Evolutionary conservation across 1,284 basidiomycete genomes (phyloP).

Genomic region (Ceratobasidium sp.): DNA sequence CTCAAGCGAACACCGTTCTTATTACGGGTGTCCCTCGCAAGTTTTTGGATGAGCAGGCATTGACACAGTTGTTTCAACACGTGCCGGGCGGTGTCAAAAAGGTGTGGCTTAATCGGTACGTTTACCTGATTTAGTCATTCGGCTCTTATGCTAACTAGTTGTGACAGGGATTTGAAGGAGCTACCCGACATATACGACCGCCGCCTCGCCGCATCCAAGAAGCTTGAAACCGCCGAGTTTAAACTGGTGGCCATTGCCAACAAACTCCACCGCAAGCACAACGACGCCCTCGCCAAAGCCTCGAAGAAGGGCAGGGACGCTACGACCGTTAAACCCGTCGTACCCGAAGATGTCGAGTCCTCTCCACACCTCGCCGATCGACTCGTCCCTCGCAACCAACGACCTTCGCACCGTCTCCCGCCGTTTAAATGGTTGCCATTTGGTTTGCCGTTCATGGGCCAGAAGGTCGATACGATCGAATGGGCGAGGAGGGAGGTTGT

Average conservation of each 20-base stretch:
- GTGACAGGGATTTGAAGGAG: constrained; percentile 65
- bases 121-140: background rate
- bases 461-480: constrained; percentile 81
- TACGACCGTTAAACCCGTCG: constrained; percentile 38
- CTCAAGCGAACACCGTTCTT: constrained; percentile 83
- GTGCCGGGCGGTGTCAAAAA: constrained; percentile 83
- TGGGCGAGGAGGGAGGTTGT: constrained; percentile 81
- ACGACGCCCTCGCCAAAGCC: constrained; percentile 52
- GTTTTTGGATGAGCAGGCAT: constrained; percentile 71
- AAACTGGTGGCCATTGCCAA: constrained; percentile 69
- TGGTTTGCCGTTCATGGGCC: constrained; percentile 73
- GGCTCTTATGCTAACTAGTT: background rate
- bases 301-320: constrained; percentile 52
- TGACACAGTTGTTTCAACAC: constrained; percentile 75
- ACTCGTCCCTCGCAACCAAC: constrained; percentile 67
- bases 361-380: constrained; percentile 63
- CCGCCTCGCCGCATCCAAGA: constrained; percentile 69
- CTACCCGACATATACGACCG: constrained; percentile 75
- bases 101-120: constrained; percentile 79
- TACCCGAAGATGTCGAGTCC: constrained; percentile 52
- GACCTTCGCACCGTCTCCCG: constrained; percentile 73
- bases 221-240: constrained; percentile 76
- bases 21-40: constrained; percentile 81
- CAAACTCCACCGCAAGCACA: constrained; percentile 57
- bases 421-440: constrained; percentile 71